Base-by-base conservation (phyloP, 1,284 basidiomycete genomes). In the Pascua sp. region DNA sequence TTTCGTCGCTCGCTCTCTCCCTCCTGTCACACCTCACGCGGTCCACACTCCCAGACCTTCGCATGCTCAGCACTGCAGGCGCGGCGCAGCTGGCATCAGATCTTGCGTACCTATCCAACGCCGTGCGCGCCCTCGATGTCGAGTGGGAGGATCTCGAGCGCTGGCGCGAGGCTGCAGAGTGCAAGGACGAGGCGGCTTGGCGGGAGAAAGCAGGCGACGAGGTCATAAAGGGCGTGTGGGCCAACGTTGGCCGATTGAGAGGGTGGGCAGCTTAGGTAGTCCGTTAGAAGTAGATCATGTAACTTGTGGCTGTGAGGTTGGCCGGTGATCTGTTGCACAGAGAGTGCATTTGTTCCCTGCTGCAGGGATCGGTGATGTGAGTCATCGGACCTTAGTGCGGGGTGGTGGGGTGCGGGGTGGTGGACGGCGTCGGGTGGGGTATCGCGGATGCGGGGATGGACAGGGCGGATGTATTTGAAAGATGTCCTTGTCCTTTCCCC, bases 91-190 rank as follows among this genome's bases (percentile, higher is more conserved):
- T 98, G n/a, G 81, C 83, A 1, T 87, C 87, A 1, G 95, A 98
- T 76, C 77, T 98, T 54, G 87, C 85, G 24, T 96, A 97, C 75
- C 81, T 98, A 32, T 84, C 84, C 13, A 96, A 94, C 67, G 92
- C 97, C 43, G 88, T 93, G n/a, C 81, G 86, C 40, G 91, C 91
- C 18, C 80, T 98, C 51, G 92, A 94, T 67, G 89, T 94, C 5
- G 90, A 93, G 64, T 86, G 82, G 71, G 82, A 83, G 2, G 85
- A 85, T 40, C 77, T 93, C 41, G 86, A 87, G 60, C 80, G 79
- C 65, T 93, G 90, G 90, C 85, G 82, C 69, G 82, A 83, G 55
- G 85, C 80, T 55, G 80, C 83, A 15, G 84, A 82, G 47, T 71
- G 87, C 74, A 82, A 83, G 41, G 83, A 86, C 47, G 83, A 83